These are phyloP conservation scores for Penicillium soppii DNA, from an alignment of 495 filamentous ascomycete species.

Conservation along the genomic window DNA sequence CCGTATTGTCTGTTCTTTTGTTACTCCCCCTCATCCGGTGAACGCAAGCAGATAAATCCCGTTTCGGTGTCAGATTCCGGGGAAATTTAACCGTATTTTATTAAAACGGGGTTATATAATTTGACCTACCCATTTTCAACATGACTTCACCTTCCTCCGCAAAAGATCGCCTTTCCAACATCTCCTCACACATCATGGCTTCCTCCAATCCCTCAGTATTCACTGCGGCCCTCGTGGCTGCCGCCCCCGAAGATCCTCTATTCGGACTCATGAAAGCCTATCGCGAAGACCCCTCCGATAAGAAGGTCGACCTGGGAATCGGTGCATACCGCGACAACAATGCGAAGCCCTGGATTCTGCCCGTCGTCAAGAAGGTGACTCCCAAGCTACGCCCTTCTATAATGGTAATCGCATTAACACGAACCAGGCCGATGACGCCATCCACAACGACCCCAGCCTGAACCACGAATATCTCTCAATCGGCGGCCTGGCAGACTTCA, in stretches of 20 bases:
- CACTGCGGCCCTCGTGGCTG: conserved; percentile 73
- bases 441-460: conserved; percentile 81
- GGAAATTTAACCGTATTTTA: conserved; percentile 6
- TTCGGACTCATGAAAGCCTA: conserved; percentile 92
- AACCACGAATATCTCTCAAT: conserved; percentile 99
- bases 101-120: conserved; percentile 2
- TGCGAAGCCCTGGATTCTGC: conserved; percentile 97
- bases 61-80: conserved; percentile 26
- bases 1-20: too few species aligned
- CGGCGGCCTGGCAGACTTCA: conserved; percentile 80
- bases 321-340: conserved; percentile 95
- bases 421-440: conserved; percentile 77
- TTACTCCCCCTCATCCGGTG: conserved; percentile 28
- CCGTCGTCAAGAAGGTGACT: conserved; percentile 88
- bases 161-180: conserved; percentile 37
- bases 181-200: conserved; percentile 49
- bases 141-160: conserved; percentile 23
- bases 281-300: conserved; percentile 74
- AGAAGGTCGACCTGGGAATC: conserved; percentile 95
- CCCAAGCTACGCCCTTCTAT: conserved; percentile 13
- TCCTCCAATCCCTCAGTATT: conserved; percentile 62
- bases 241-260: conserved; percentile 92
- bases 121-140: not conserved
- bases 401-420: conserved; percentile 5
- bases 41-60: conserved; percentile 31